Conservation (phyloP, 1,139 yeast genomes). For the Magnusiomyces sp. region DNA sequence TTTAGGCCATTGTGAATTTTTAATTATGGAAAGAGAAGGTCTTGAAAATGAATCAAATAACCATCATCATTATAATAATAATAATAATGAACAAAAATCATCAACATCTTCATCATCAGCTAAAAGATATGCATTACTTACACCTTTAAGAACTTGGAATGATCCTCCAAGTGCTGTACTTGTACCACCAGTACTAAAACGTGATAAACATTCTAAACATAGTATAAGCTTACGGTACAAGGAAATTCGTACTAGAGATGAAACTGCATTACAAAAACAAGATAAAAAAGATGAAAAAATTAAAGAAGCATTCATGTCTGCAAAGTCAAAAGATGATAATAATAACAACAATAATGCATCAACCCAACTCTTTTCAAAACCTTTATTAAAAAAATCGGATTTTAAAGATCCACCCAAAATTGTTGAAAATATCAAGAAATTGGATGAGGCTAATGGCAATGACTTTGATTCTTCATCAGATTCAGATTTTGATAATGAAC, state of each 20-base stretch:
- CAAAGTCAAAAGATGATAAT: slow-evolving; percentile 1
- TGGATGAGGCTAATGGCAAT: background rate
- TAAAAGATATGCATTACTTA: slow-evolving; percentile 26
- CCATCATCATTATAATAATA: too few species aligned
- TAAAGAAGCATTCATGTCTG: slow-evolving; percentile 10
- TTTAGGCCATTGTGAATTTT: slow-evolving; percentile 74
- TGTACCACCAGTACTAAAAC: background rate
- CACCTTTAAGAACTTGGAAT: slow-evolving; percentile 31
- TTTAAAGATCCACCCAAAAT: too few species aligned
- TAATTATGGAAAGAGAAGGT: slow-evolving; percentile 56
- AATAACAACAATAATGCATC: too few species aligned
- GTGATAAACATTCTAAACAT: slow-evolving; percentile 1
- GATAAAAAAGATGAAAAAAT: slow-evolving; percentile 10
- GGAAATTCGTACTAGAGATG: slow-evolving; percentile 7
- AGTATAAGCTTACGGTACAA: slow-evolving; percentile 9
- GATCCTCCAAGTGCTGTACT: slow-evolving; percentile 21
- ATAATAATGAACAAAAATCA: too few species aligned
- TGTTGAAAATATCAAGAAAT: background rate
- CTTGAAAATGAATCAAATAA: too few species aligned
- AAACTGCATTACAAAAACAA: slow-evolving; percentile 12
- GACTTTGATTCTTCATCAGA: background rate
- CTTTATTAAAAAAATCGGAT: too few species aligned
- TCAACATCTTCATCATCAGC: too few species aligned
- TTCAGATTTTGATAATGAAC: background rate
- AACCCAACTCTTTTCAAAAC: too few species aligned